phyloP scores from a whole-genome alignment of 75 land plant genomes.

The Larix kaempferi region DNA sequence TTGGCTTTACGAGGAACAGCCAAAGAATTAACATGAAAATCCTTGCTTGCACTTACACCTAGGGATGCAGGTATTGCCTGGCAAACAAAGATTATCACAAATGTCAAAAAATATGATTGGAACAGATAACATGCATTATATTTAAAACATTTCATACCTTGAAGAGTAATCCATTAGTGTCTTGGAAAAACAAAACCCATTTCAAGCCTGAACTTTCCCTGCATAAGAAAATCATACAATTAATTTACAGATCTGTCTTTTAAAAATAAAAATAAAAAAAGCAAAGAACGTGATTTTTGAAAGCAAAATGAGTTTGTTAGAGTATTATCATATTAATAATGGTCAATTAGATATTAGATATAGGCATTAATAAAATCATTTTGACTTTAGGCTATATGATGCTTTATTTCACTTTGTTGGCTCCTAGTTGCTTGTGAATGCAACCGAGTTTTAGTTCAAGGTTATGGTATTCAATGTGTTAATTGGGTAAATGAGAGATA shows the following conservation, averaged over 20 bases:
- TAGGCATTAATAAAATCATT: no score
- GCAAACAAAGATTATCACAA: background rate
- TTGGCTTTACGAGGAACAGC: conserved; percentile 99
- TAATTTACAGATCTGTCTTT: background rate
- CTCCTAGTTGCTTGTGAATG: no score
- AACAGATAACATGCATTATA: background rate
- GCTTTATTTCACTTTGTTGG: no score
- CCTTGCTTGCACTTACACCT: conserved; percentile 79
- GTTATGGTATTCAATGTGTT: no score
- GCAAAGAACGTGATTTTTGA: background rate
- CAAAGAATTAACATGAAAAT: conserved; percentile 87
- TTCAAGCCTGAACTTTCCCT: conserved; percentile 68
- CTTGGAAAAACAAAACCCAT: conserved; percentile 97
- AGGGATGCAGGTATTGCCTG: conserved; percentile 92
- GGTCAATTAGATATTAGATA: no score
- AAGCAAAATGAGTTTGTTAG: background rate
- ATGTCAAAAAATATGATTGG: background rate
- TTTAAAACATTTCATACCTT: conserved; percentile 43
- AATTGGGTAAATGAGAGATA: no score
- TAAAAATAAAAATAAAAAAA: no score
- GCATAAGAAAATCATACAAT: conserved; percentile 3
- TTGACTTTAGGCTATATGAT: no score
- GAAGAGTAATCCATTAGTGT: conserved; percentile 94
- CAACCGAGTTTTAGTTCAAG: no score
- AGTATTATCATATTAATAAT: no score